Percentiles rank a stretch among this genome's conserved stretches.
These are phyloP conservation scores for Mariannaea sp. DNA, from an alignment of 2,329 filamentous ascomycete species.

Conservation along the genomic window DNA sequence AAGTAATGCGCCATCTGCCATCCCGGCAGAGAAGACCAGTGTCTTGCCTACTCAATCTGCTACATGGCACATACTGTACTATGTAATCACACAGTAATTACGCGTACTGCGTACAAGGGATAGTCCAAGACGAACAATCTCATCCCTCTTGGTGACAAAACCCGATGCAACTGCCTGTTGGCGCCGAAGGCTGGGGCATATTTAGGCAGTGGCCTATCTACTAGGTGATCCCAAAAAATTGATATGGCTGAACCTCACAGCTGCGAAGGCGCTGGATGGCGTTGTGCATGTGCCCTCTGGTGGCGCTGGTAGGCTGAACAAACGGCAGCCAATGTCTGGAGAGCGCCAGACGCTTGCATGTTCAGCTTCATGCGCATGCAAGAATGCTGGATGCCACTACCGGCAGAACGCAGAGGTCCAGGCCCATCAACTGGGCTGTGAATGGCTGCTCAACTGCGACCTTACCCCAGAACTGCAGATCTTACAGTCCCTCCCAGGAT, in stretches of 20 bases:
- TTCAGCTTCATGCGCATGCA: slow-evolving; percentile 14
- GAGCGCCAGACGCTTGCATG: slow-evolving; percentile 5
- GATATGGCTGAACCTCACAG: slow-evolving; percentile 13
- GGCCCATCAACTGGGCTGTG: background rate
- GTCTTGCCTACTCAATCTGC: background rate
- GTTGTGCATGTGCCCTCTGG: no score
- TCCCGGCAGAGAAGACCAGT: slow-evolving; percentile 2
- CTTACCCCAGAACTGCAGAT: background rate
- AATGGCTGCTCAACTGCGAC: background rate
- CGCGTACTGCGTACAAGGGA: no score
- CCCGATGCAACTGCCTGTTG: no score
- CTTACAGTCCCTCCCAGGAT: background rate
- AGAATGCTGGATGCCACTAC: background rate
- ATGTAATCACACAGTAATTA: no score
- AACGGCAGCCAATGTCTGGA: slow-evolving; percentile 9
- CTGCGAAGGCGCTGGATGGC: no score
- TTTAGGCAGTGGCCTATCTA: background rate
- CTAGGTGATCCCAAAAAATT: background rate
- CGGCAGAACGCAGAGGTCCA: background rate
- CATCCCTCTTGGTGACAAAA: no score
- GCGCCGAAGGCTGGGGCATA: no score
- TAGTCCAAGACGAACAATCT: no score
- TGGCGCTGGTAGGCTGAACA: no score
- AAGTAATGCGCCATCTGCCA: background rate
- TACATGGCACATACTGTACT: background rate